A percentile compares a stretch with the other conserved stretches of the same genome.
Evolutionary conservation across 2,329 filamentous ascomycete genomes (phyloP).

Genomic region (Fusarium verrucosum): DNA sequence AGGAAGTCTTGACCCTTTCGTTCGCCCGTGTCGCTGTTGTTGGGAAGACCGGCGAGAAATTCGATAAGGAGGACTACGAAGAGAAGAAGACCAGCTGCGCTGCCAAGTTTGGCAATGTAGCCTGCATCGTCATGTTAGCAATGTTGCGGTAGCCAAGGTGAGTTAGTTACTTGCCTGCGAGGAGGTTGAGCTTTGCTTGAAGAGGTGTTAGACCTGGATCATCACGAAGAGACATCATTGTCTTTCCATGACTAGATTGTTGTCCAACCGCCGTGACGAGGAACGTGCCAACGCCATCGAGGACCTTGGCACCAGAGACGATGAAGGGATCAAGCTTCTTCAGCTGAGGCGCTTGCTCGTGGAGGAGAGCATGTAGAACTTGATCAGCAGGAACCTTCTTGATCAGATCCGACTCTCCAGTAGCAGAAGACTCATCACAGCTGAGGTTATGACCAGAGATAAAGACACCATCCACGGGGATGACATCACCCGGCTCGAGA

Average conservation of each 20-base stretch:
- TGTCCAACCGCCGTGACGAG: constrained; percentile 63
- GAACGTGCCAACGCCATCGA: constrained; percentile 64
- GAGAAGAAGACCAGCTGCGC: constrained; percentile 74
- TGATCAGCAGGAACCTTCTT: constrained; percentile 71
- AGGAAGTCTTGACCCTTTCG: constrained; percentile 67
- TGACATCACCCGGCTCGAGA: constrained; percentile 73
- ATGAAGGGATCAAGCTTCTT: constrained; percentile 71
- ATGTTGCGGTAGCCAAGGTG: fast-evolving
- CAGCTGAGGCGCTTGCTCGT: constrained; percentile 55
- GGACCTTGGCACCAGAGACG: constrained; percentile 63
- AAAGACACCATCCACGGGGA: constrained; percentile 76
- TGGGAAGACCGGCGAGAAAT: constrained; percentile 70
- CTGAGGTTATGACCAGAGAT: constrained; percentile 63
- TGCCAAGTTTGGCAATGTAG: constrained; percentile 55
- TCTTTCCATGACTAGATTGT: constrained; percentile 62
- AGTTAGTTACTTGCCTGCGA: constrained; percentile 36
- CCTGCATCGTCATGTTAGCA: constrained; percentile 4
- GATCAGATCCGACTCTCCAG: constrained; percentile 76
- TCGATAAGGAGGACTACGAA: constrained; percentile 84
- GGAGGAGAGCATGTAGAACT: constrained; percentile 61
- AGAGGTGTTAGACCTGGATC: constrained; percentile 63
- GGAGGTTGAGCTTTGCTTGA: constrained; percentile 59
- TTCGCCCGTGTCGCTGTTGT: constrained; percentile 57
- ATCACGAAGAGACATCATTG: constrained; percentile 63
- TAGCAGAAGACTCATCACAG: constrained; percentile 78